Base-by-base conservation (phyloP, 2,329 filamentous ascomycete species). In the Emergomyces orientalis region DNA sequence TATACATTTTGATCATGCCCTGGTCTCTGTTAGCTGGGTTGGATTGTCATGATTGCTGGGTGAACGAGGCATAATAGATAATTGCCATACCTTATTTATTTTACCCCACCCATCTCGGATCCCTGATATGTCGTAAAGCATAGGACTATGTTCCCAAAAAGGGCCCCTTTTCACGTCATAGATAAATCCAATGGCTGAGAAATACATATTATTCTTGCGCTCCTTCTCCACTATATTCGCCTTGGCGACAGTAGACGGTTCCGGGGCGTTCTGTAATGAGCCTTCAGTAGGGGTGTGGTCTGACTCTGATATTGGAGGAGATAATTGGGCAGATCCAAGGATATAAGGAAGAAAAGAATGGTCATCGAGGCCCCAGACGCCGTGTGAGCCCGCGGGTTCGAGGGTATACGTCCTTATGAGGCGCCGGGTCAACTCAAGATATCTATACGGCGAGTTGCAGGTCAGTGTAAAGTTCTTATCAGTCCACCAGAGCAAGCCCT, bases 1-100 rank as follows among this genome's bases (percentile, higher is more conserved):
- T 91, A 78, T 93, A 99, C 94, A 99, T 99, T 77, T 97, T 99
- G 71, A 99, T 86, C 94, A 99, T 97, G 60, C 94, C 94, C 87
- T 88, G 64, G 27, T 32, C 19, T 13, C 25, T 34, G 57, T 59
- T 11, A 59, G 57, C 22, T 22, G 41, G 22, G 45, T 14, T 17
- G 47, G 14, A 49, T 56, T 22, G 52, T 3, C 32, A 55, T 22
- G 32, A 7, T 22, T 37, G n/a, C n/a, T 34, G 30, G 17, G 30
- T n/a, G 17, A 19, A 9, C 30, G 13, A n/a, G n/a, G 19, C 11
- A 19, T 11, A 32, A 13, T 55, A 17, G 11, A 13, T 22, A 54
- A 17, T n/a, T n/a, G 7, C 9, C 30, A 11, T 55, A 84, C 84
- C 80, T 92, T 92, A 77, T 99, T 97, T 71, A 99, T 96, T 80